Evolutionary conservation across 768 basidiomycete genomes (phyloP).

Genomic region (Tephrocybe sp.): DNA sequence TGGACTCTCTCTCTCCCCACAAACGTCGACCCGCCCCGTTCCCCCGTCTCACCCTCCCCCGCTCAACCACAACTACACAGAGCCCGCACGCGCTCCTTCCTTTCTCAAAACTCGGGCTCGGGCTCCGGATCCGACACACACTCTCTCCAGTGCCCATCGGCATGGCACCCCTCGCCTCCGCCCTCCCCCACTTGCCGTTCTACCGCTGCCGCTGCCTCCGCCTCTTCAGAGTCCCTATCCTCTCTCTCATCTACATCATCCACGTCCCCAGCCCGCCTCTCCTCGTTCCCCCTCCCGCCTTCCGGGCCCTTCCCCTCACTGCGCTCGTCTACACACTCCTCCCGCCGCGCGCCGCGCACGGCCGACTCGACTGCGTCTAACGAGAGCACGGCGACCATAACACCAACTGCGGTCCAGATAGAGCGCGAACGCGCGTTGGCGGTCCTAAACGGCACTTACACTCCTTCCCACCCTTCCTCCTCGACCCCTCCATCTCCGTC

Average conservation of each 20-base stretch:
- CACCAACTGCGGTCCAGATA: background rate
- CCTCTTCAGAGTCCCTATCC: background rate
- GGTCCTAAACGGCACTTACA: slow-evolving; percentile 1
- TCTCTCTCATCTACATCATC: background rate
- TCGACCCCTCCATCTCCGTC: background rate
- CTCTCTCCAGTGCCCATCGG: slow-evolving; percentile 9
- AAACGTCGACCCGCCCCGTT: background rate
- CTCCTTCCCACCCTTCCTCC: background rate
- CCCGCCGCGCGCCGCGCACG: slow-evolving; percentile 1
- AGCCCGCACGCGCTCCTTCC: background rate
- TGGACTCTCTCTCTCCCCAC: slow-evolving; percentile 15
- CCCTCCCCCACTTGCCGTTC: background rate
- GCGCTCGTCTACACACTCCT: too few relatives aligned
- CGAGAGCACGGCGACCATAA: slow-evolving; percentile 7
- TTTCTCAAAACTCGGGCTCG: background rate
- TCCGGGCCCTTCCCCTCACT: too few relatives aligned
- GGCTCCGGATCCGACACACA: background rate
- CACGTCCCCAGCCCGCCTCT: background rate
- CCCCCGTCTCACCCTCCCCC: background rate
- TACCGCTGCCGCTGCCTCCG: background rate
- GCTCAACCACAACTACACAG: background rate
- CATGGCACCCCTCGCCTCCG: slow-evolving; percentile 8
- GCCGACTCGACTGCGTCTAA: slow-evolving; percentile 9
- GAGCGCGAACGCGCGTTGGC: slow-evolving; percentile 2
- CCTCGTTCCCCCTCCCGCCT: background rate